phyloP scores from a whole-genome alignment of 352 stramenopile genomes.

The Globisporangium alternatum region DNA sequence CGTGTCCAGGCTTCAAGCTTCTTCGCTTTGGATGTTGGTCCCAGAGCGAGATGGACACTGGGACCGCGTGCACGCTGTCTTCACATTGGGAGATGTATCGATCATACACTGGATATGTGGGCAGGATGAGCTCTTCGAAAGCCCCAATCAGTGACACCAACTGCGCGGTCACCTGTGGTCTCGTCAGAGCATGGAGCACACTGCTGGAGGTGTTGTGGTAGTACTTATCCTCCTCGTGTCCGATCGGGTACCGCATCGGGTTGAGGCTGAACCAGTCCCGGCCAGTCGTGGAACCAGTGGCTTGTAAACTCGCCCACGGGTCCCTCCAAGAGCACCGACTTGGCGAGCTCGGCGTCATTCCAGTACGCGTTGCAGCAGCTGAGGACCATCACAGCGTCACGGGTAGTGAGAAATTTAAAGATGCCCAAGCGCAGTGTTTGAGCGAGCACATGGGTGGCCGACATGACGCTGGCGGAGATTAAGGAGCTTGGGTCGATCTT shows the following conservation, averaged over 20 bases:
- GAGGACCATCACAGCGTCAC: background rate
- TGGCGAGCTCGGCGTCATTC: background rate
- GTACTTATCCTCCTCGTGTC: background rate
- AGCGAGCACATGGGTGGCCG: background rate
- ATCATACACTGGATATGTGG: background rate
- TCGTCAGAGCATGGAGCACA: no score
- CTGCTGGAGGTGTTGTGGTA: background rate
- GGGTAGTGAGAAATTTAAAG: background rate
- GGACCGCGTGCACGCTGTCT: background rate
- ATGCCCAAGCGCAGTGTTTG: background rate
- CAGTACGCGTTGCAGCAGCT: background rate
- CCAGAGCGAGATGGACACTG: background rate
- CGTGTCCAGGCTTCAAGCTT: background rate
- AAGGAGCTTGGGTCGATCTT: no score
- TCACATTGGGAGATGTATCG: fast-evolving
- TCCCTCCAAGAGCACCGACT: background rate
- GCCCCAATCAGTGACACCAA: background rate
- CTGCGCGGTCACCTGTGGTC: background rate
- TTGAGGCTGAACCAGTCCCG: background rate
- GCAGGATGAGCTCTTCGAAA: background rate
- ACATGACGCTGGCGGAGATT: no score
- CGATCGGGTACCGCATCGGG: background rate
- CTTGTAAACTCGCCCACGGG: background rate
- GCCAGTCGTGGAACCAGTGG: background rate
- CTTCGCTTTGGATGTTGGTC: conserved; percentile 1